These are phyloP conservation scores for Eimeria mitis DNA, from an alignment of 169 alveolate species.

Conservation along the genomic window DNA sequence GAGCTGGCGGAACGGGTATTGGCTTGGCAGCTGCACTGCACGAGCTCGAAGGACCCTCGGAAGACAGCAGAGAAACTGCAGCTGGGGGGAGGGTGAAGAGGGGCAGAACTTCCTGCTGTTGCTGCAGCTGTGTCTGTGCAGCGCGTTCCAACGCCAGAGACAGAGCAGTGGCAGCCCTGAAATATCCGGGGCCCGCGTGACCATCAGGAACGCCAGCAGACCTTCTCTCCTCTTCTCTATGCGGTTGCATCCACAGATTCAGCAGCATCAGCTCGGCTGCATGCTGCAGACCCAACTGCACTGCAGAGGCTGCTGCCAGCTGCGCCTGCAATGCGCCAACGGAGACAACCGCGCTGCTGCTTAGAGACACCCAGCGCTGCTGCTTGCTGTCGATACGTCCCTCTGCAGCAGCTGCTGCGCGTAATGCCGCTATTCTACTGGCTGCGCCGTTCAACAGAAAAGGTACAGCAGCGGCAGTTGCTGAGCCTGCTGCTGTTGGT, in stretches of 20 bases:
- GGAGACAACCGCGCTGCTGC: constrained; percentile 48
- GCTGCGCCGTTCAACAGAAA: neutral
- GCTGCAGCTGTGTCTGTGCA: constrained; percentile 26
- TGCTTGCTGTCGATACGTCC: constrained; percentile 42
- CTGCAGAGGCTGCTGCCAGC: constrained; percentile 34
- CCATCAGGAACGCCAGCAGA: neutral
- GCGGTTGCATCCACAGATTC: constrained; percentile 13
- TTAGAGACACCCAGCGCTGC: constrained; percentile 48
- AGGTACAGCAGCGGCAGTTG: neutral
- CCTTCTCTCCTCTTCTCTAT: neutral
- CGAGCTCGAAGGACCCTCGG: neutral
- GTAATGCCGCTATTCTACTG: constrained; percentile 16
- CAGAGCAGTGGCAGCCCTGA: neutral
- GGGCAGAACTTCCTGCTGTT: constrained; percentile 55
- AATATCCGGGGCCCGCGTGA: neutral
- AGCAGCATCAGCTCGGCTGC: constrained; percentile 51
- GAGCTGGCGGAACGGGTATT: constrained; percentile 38
- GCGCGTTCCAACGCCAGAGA: neutral
- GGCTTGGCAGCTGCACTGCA: neutral
- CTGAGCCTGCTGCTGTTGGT: neutral
- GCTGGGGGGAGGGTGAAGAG: neutral
- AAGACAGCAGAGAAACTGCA: neutral
- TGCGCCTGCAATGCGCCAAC: constrained; percentile 42
- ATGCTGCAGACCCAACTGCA: constrained; percentile 23
- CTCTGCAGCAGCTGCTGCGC: constrained; percentile 57